phyloP scores from a whole-genome alignment of 257 asterid genomes.

The Solanum piurae region DNA sequence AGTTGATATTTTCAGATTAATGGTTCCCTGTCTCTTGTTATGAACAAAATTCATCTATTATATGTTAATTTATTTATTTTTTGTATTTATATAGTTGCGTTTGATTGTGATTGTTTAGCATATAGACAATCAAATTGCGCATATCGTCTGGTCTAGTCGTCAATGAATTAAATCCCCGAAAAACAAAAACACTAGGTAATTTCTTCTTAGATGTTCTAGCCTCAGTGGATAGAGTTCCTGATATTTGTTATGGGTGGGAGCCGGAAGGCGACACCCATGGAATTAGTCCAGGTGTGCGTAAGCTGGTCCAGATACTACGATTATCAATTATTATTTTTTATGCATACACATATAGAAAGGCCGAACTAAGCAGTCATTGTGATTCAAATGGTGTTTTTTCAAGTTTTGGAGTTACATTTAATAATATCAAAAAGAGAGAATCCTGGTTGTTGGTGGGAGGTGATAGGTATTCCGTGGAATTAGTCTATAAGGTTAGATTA shows the following conservation, averaged over 20 bases:
- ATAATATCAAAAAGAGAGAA: not conserved
- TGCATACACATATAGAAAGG: not conserved
- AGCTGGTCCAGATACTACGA: not conserved
- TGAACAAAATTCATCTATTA: not conserved
- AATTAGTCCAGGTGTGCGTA: not conserved
- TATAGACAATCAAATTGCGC: not conserved
- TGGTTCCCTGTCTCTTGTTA: not conserved
- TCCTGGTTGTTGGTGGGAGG: not conserved
- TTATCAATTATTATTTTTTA: not conserved
- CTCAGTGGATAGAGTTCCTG: not conserved
- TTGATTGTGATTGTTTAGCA: not conserved
- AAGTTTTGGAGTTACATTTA: not conserved
- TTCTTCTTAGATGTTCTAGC: not conserved
- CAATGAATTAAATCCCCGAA: too few relatives aligned
- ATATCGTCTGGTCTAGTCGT: too few relatives aligned
- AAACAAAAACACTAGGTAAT: too few relatives aligned
- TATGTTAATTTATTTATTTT: not conserved
- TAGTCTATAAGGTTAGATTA: not conserved
- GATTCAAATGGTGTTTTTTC: not conserved
- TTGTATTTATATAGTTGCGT: not conserved
- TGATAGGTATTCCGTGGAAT: not conserved
- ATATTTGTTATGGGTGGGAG: not conserved
- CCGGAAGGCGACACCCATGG: fast-evolving
- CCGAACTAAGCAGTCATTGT: not conserved
- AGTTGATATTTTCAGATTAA: not conserved